A percentile compares a stretch with the other conserved stretches of the same genome.
phyloP scores from a whole-genome alignment of 768 basidiomycete genomes.

The Termitomyces sp. region DNA sequence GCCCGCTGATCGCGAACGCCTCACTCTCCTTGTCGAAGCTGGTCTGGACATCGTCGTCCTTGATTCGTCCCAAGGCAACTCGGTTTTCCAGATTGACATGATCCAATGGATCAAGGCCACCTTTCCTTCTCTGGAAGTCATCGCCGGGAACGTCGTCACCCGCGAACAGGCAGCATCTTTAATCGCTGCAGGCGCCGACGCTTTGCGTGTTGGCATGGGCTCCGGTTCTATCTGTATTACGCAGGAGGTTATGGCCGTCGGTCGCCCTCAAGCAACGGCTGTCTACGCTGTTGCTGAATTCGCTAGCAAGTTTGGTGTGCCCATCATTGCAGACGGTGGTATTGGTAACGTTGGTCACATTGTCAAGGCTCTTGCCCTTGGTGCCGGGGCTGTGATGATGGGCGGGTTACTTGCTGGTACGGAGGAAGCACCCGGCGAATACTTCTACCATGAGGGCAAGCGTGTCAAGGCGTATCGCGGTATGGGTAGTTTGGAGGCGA shows the following conservation, averaged over 20 bases:
- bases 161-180: slow-evolving; percentile 94
- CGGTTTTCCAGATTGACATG: slow-evolving; percentile 91
- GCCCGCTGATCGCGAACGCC: slow-evolving; percentile 80
- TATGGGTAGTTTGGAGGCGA: slow-evolving; percentile 95
- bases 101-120: slow-evolving; percentile 87
- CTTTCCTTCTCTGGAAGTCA: slow-evolving; percentile 84
- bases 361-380: slow-evolving; percentile 92
- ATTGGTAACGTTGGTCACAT: slow-evolving; percentile 95
- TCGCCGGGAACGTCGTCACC: slow-evolving; percentile 97
- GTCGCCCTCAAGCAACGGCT: slow-evolving; percentile 96
- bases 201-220: slow-evolving; percentile 96
- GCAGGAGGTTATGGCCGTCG: slow-evolving; percentile 99
- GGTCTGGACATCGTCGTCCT: slow-evolving; percentile 94
- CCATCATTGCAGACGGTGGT: slow-evolving; percentile 96
- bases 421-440: slow-evolving; percentile 96
- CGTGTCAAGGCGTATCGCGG: slow-evolving; percentile 98
- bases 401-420: slow-evolving; percentile 94
- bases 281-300: slow-evolving; percentile 97
- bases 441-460: slow-evolving; percentile 99
- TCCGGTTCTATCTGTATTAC: slow-evolving; percentile 99
- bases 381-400: slow-evolving; percentile 99
- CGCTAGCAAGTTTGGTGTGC: slow-evolving; percentile 87
- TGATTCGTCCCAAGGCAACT: slow-evolving; percentile 97
- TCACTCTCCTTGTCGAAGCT: slow-evolving; percentile 83
- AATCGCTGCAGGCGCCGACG: slow-evolving; percentile 94